Evolutionary conservation across 306 rosid species (phyloP).

Genomic region (Lathyrus tuberosus): DNA sequence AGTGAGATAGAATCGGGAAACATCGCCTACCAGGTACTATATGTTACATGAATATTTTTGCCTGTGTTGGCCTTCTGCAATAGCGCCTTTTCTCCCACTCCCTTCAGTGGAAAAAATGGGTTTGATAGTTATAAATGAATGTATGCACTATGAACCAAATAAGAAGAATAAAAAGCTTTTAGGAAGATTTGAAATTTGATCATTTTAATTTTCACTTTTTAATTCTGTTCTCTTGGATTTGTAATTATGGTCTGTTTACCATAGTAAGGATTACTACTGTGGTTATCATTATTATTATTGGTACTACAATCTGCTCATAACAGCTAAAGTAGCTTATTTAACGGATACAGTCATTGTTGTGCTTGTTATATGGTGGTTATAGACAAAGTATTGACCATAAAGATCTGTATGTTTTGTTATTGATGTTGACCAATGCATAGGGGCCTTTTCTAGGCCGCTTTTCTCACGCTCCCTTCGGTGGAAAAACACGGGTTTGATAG

Average conservation of each 20-base stretch:
- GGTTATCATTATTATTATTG: not conserved
- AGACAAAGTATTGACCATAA: not conserved
- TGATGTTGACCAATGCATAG: not conserved
- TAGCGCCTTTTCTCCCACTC: not conserved
- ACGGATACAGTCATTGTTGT: conserved; percentile 8
- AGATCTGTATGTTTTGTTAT: conserved; percentile 31
- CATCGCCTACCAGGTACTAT: not conserved
- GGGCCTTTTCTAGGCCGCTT: conserved; percentile 12
- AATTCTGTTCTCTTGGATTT: not conserved
- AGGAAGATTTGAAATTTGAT: not conserved
- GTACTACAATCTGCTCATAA: not conserved
- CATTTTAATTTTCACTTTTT: not conserved
- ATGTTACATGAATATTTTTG: conserved; percentile 15
- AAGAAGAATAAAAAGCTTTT: conserved; percentile 6
- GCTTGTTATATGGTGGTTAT: not conserved
- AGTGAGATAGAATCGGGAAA: conserved; percentile 12
- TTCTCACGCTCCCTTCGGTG: not conserved
- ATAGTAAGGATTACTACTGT: conserved; percentile 1
- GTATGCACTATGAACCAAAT: not conserved
- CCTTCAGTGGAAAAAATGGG: not conserved
- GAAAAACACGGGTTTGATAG: conserved; percentile 10
- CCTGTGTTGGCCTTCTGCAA: not conserved
- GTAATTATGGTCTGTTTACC: conserved; percentile 10
- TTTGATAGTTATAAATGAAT: conserved; percentile 11
- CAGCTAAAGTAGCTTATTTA: conserved; percentile 2